Conservation (phyloP, 306 rosid genomes). For the Pueraria montana region DNA sequence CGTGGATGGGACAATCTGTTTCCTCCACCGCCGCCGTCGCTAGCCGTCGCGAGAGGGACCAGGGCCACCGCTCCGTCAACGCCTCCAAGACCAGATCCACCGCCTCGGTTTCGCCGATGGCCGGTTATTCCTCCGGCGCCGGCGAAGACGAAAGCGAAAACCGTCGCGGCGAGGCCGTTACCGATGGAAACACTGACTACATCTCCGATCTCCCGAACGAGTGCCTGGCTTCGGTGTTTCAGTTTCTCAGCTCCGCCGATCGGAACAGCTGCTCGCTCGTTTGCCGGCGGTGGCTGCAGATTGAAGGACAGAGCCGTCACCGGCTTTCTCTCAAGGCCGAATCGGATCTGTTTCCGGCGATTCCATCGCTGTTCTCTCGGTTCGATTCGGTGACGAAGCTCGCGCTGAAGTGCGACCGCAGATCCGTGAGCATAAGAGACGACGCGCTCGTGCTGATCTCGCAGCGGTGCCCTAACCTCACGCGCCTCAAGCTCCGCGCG, state of each 20-base stretch:
- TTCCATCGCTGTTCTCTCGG: constrained; percentile 76
- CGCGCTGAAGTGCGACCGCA: constrained; percentile 93
- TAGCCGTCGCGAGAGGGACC: constrained; percentile 64
- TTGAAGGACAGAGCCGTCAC: constrained; percentile 96
- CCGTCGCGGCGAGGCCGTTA: background rate
- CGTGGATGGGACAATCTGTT: constrained; percentile 94
- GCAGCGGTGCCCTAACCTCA: constrained; percentile 83
- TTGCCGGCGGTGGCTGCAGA: constrained; percentile 83
- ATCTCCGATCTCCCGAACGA: constrained; percentile 89
- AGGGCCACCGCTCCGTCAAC: constrained; percentile 46
- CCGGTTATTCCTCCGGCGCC: background rate
- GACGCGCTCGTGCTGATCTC: constrained; percentile 78
- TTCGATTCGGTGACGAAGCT: constrained; percentile 94
- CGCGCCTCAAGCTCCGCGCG: constrained; percentile 94
- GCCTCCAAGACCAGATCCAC: constrained; percentile 62
- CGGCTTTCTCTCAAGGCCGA: constrained; percentile 86
- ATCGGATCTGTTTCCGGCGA: constrained; percentile 61
- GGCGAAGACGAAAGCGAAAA: constrained; percentile 2
- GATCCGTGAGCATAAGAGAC: constrained; percentile 78
- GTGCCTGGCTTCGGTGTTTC: constrained; percentile 85
- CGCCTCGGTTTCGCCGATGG: constrained; percentile 68
- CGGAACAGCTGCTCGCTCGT: constrained; percentile 89
- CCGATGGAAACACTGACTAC: constrained; percentile 56
- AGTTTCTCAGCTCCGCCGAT: constrained; percentile 80
- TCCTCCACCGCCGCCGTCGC: constrained; percentile 63